These are phyloP conservation scores for Colletotrichum sp. DNA, from an alignment of 2,329 filamentous ascomycete species.

Conservation along the genomic window DNA sequence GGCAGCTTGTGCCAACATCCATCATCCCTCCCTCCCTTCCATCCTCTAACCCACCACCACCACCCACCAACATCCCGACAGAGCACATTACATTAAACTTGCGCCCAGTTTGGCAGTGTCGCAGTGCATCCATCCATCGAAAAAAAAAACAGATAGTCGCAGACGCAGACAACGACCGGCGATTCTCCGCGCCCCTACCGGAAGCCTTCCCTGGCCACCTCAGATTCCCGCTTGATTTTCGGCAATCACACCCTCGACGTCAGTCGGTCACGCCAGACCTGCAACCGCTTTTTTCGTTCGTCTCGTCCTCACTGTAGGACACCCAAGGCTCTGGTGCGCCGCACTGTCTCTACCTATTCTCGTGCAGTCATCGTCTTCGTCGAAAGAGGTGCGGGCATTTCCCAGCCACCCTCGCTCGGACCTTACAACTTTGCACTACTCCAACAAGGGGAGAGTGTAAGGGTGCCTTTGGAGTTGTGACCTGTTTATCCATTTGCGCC, in stretches of 20 bases:
- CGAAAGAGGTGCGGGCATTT: slow-evolving; percentile 6
- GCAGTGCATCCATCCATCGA: background rate
- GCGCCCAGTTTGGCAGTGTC: background rate
- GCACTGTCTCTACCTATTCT: slow-evolving; percentile 1
- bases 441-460: background rate
- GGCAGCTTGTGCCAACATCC: background rate
- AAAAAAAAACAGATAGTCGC: background rate
- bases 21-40: background rate
- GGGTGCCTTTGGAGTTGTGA: background rate
- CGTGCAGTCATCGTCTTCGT: background rate
- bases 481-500: background rate
- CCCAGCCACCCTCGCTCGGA: slow-evolving; percentile 14
- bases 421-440: slow-evolving; percentile 1
- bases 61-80: background rate
- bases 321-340: background rate
- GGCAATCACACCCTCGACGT: background rate
- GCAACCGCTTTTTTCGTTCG: background rate
- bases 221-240: slow-evolving; percentile 2
- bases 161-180: background rate
- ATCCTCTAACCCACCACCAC: background rate
- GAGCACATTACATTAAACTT: background rate
- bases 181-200: background rate
- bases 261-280: background rate
- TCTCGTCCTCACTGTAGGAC: background rate
- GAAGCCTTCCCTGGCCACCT: background rate